A percentile compares a stretch with the other conserved stretches of the same genome.
These are phyloP conservation scores for Miamiensis avidus DNA, from an alignment of 169 alveolate species.

Conservation along the genomic window DNA sequence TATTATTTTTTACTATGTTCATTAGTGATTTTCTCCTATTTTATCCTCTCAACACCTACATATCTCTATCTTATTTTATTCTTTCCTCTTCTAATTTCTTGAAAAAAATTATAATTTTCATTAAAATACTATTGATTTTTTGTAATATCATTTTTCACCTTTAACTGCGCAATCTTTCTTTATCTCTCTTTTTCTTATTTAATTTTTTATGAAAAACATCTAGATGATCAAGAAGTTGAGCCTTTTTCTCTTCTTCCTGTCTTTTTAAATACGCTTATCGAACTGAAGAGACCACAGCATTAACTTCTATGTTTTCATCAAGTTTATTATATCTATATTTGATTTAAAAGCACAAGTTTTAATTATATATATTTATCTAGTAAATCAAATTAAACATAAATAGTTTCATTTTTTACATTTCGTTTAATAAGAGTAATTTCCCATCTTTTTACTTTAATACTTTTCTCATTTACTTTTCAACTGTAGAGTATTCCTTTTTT, in stretches of 20 bases:
- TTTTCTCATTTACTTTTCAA: not conserved
- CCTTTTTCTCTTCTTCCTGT: not conserved
- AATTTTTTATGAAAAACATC: not conserved
- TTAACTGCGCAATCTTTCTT: too few species aligned
- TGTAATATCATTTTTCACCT: too few species aligned
- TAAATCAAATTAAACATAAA: not conserved
- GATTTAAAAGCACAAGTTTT: too few species aligned
- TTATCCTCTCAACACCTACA: not conserved
- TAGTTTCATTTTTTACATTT: not conserved
- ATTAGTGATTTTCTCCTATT: not conserved
- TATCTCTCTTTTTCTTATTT: not conserved
- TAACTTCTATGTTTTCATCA: not conserved
- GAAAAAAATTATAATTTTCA: too few species aligned
- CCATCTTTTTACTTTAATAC: not conserved
- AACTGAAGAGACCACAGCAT: not conserved
- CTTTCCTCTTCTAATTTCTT: too few species aligned
- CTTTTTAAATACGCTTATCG: not conserved
- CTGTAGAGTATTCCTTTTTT: not conserved
- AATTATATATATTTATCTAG: too few species aligned
- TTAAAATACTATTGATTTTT: too few species aligned
- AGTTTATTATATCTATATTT: not conserved
- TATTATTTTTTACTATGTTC: not conserved
- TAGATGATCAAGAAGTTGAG: not conserved
- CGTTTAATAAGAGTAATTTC: not conserved
- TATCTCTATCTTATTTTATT: not conserved